These are phyloP conservation scores for Claviceps sorghi DNA, from an alignment of 2,329 filamentous ascomycete species.

Conservation along the genomic window DNA sequence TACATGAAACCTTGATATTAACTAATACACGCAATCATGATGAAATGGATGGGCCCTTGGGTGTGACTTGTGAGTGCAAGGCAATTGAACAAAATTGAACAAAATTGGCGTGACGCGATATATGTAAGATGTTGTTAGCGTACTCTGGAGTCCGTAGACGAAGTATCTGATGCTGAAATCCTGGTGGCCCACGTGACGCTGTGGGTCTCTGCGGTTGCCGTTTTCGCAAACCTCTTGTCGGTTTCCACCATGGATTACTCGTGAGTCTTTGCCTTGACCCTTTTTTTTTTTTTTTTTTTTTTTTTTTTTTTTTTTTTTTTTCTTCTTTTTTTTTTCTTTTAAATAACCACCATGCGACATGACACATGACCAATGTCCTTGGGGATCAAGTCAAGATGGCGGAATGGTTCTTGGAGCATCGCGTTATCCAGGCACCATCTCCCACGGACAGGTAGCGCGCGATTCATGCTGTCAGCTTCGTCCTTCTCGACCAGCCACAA, in stretches of 20 bases:
- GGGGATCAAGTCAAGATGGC: constrained; percentile 29
- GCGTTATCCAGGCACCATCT: constrained; percentile 12
- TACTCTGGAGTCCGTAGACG: not conserved
- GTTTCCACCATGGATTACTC: not conserved
- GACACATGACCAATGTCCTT: constrained; percentile 30
- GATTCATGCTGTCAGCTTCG: constrained; percentile 4
- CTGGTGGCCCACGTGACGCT: constrained; percentile 6
- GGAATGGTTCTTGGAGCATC: constrained; percentile 22
- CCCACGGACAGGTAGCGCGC: constrained; percentile 10
- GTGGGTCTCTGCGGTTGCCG: not conserved
- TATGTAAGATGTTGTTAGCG: no score
- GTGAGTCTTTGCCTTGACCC: not conserved
- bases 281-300: not conserved
- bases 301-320: not conserved
- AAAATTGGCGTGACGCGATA: no score
- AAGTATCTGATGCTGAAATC: no score
- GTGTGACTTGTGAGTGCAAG: not conserved
- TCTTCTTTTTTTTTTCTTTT: not conserved
- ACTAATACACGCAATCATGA: not conserved
- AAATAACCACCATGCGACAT: constrained; percentile 18
- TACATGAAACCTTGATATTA: not conserved
- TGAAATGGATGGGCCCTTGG: not conserved
- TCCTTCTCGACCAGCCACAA: not conserved
- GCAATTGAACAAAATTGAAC: no score
- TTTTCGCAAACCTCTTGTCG: not conserved